Percentiles rank a stretch among this genome's conserved stretches.
Conservation (phyloP, 75 land plant species). For the Adiantum capillusveneris region DNA sequence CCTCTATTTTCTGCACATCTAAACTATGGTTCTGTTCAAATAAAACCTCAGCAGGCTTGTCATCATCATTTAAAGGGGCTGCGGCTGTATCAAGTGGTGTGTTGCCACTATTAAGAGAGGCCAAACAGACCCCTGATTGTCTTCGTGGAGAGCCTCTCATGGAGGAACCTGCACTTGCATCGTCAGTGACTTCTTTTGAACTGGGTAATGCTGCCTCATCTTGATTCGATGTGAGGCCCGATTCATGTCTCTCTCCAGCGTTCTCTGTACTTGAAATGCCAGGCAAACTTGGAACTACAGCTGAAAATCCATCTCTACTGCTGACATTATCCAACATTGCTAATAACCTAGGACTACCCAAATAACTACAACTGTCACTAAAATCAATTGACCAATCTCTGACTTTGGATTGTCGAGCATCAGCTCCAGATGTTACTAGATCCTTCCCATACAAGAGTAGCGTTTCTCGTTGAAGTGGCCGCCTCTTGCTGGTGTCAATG, state of each 20-base stretch:
- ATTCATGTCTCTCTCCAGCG: neutral
- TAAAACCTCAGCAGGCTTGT: no score
- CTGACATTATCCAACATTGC: constrained; percentile 26
- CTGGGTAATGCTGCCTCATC: constrained; percentile 1
- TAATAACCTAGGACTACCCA: constrained; percentile 32
- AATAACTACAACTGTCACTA: constrained; percentile 55
- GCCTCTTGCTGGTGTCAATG: constrained; percentile 21
- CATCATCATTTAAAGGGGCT: no score
- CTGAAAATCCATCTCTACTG: constrained; percentile 4
- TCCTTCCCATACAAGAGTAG: constrained; percentile 25
- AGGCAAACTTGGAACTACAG: neutral
- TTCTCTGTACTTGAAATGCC: constrained; percentile 3
- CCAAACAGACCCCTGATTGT: neutral
- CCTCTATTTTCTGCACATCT: no score
- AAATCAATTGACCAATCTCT: constrained; percentile 78
- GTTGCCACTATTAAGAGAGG: constrained; percentile 6
- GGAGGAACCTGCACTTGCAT: constrained; percentile 6
- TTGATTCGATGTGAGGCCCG: neutral
- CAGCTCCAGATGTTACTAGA: constrained; percentile 64
- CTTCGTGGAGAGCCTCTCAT: neutral
- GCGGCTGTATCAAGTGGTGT: neutral
- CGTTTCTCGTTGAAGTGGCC: neutral
- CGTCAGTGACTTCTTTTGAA: constrained; percentile 2
- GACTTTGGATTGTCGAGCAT: constrained; percentile 66
- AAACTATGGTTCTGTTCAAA: no score